Percentiles rank a stretch among this genome's conserved stretches.
phyloP scores from a whole-genome alignment of 768 basidiomycete genomes.

The Psilocybe cyanescens region DNA sequence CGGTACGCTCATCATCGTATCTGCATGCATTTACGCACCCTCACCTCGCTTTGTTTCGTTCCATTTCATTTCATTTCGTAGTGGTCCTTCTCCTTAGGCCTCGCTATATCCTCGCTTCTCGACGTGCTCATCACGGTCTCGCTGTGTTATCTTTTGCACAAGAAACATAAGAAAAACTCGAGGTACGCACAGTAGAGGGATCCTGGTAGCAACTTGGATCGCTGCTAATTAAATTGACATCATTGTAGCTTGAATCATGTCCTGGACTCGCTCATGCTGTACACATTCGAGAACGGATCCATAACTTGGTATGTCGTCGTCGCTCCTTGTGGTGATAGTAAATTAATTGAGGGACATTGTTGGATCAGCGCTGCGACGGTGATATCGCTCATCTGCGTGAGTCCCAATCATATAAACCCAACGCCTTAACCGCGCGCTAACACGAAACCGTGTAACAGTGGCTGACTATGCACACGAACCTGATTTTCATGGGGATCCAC shows the following conservation, averaged over 20 bases:
- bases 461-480: slow-evolving; percentile 44
- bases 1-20: slow-evolving; percentile 1
- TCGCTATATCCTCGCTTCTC: slow-evolving; percentile 50
- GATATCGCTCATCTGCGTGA: slow-evolving; percentile 8
- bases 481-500: slow-evolving; percentile 57
- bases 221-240: neutral
- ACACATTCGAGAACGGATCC: slow-evolving; percentile 57
- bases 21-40: too few relatives aligned
- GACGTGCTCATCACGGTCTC: slow-evolving; percentile 53
- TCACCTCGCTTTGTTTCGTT: neutral
- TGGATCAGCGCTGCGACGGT: slow-evolving; percentile 8
- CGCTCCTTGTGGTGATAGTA: neutral
- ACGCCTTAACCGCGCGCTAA: neutral
- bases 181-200: slow-evolving; percentile 27
- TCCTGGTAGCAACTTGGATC: neutral
- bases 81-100: slow-evolving; percentile 48
- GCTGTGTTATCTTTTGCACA: slow-evolving; percentile 46
- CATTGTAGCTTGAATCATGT: slow-evolving; percentile 46
- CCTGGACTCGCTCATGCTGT: slow-evolving; percentile 50
- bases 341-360: neutral
- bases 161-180: slow-evolving; percentile 40
- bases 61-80: neutral
- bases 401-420: neutral
- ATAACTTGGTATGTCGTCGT: slow-evolving; percentile 37
- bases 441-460: slow-evolving; percentile 34